Conservation (phyloP, 495 filamentous ascomycete genomes). For the Daldinia childiae region DNA sequence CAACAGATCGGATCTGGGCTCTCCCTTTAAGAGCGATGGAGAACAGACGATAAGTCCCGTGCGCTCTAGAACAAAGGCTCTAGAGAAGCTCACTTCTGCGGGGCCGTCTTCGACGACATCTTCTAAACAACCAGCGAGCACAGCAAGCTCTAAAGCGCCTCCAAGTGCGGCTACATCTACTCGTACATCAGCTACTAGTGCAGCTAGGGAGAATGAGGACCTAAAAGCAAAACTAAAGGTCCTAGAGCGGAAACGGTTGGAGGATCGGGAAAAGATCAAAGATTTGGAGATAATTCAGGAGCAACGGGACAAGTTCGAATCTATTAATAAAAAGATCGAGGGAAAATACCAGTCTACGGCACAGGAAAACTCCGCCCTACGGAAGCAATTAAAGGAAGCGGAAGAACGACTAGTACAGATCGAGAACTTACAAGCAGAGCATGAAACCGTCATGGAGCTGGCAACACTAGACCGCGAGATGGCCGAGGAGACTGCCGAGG, state of each 20-base stretch:
- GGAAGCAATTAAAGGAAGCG: constrained; percentile 78
- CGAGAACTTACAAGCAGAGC: constrained; percentile 78
- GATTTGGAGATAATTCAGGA: constrained; percentile 76
- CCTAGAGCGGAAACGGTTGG: constrained; percentile 81
- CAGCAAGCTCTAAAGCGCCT: constrained; percentile 44
- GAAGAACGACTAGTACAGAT: constrained; percentile 72
- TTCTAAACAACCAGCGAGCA: constrained; percentile 45
- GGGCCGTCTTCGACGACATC: constrained; percentile 41
- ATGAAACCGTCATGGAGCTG: constrained; percentile 87
- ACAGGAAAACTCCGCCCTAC: constrained; percentile 78
- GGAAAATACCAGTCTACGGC: constrained; percentile 88
- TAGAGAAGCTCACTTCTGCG: constrained; percentile 57
- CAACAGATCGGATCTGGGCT: constrained; percentile 48
- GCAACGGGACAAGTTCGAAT: constrained; percentile 86
- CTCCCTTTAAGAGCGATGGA: constrained; percentile 53
- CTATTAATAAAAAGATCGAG: constrained; percentile 90
- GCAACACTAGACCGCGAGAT: constrained; percentile 91
- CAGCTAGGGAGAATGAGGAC: constrained; percentile 76
- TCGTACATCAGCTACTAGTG: constrained; percentile 46
- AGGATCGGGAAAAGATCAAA: constrained; percentile 90
- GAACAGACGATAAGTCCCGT: constrained; percentile 60
- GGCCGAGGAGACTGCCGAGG: constrained; percentile 92
- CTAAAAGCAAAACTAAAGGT: constrained; percentile 80
- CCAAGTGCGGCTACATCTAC: constrained; percentile 34
- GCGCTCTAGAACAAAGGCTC: constrained; percentile 53